Base-by-base conservation (phyloP, 306 rosid genomes). In the Crataegus laevigata region DNA sequence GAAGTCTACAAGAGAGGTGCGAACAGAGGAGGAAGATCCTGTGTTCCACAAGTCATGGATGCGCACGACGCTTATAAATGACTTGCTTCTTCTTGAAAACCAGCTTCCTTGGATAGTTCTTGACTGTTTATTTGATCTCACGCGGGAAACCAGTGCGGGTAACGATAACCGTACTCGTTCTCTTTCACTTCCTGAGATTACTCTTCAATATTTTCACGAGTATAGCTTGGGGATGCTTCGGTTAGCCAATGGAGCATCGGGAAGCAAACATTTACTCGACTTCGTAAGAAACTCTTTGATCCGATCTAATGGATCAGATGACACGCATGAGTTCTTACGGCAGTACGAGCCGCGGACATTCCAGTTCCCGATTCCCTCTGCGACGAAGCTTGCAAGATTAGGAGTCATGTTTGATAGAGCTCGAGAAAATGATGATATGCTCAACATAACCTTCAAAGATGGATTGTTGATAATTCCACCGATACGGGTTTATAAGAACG, bases 261-360 rank as follows among this genome's bases (percentile, higher is more conserved):
- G 1, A 51, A 1, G 22, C 57, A 51, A 51, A 19, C 57, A 51
- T 51, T 5, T 51, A 8, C 57, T 51, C 21, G 57, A 51, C 57
- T 51, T 51, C 9, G 8, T 51, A 6, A 51, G 21, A 51, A 51
- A 18, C 57, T 51, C 57, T 51, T 51, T 51, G 57, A 19, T 51
- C 57, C 1, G 3, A 51, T 51, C 1, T 5, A 18, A 6, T 34
- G 0, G 2, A 34, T 34, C 9, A 34, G 38, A 6, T 34, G 40
- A 34, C 2, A 8, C 2, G 0, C 40, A 0, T 6, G 38, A 34
- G 8, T 1, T 0, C 38, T 6, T 34, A 6, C 0, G 0, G 8
- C 6, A 2, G n/a, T n/a, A n/a, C n/a, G n/a, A n/a, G n/a, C n/a
- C n/a, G n/a, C n/a, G n/a, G n/a, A n/a, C n/a, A n/a, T n/a, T n/a